These are phyloP conservation scores for Claviceps pusilla DNA, from an alignment of 2,329 filamentous ascomycete species.

Conservation along the genomic window DNA sequence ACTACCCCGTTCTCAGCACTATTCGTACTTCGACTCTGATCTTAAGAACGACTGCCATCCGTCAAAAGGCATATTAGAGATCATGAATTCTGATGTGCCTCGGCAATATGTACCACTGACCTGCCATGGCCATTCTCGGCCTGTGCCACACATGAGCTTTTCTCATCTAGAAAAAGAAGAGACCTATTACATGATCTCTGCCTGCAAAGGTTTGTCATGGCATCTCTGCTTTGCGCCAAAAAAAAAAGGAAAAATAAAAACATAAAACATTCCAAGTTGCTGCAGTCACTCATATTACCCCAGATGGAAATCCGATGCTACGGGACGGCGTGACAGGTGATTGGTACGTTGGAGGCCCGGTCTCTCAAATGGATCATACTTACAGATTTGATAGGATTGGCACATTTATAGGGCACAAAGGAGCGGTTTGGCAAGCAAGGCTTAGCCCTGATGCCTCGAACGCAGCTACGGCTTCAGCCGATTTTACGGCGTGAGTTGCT, in stretches of 20 bases:
- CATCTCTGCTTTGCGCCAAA: not conserved
- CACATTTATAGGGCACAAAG: conserved; percentile 95
- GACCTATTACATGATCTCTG: conserved; percentile 82
- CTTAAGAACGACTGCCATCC: not conserved
- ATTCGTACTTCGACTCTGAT: not conserved
- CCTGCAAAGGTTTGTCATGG: conserved; percentile 57
- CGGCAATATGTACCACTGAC: conserved; percentile 71
- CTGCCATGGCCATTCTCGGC: conserved; percentile 85
- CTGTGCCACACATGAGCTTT: conserved; percentile 82
- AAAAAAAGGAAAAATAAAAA: not conserved
- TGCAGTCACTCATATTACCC: conserved; percentile 1
- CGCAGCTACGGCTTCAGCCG: conserved; percentile 85
- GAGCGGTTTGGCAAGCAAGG: conserved; percentile 90
- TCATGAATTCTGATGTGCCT: conserved; percentile 22
- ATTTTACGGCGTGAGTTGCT: conserved; percentile 70
- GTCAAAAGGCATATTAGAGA: not conserved
- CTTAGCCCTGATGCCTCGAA: conserved; percentile 76
- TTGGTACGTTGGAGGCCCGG: conserved; percentile 40
- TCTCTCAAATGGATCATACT: not conserved
- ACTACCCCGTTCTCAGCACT: not conserved
- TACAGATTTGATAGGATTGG: conserved; percentile 57
- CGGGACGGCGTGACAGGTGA: conserved; percentile 90
- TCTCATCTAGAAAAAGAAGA: conserved; percentile 70
- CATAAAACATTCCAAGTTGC: conserved; percentile 10
- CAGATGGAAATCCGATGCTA: conserved; percentile 97